Base-by-base conservation (phyloP, 768 basidiomycete species). In the Mrakia blollopis region DNA sequence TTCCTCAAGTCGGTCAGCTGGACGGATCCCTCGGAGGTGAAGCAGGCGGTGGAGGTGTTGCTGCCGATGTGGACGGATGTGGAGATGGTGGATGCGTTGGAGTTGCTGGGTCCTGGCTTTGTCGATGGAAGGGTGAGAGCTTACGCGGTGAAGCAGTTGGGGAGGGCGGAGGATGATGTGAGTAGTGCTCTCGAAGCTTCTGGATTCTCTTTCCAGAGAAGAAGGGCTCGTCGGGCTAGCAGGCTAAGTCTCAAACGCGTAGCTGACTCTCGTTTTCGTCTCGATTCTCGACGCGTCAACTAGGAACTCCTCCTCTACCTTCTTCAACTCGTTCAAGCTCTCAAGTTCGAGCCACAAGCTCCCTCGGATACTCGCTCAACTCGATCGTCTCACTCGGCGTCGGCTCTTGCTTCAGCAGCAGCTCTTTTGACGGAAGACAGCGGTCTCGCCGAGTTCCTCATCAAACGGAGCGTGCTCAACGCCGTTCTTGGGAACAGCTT, bases 1-100 rank as follows among this genome's bases (percentile, higher is more conserved):
- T 99, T 99, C 84, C 87, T 99, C 73, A 98, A 93, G 83, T 94
- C 93, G 41, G 97, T 99, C 52, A 94, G 95, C 28, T 98, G 97
- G 97, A 87, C 94, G 54, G 97, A 99, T 83, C 89, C 91, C 0
- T 91, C 91, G 14, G 97, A 99, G 84, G 94, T 97, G 35, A 96
- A 95, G 82, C 97, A 98, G 82, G 97, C 97, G 0, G 95, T 98
- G 23, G 97, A 98, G 82, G 93, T 96, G 79, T 84, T 99, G 7
- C 83, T 99, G 37, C 96, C 96, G 0, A 89, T 93, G 82, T 99
- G 97, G 97, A 94, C 92, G 0, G 95, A 97, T 80, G 91, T 98
- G 44, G 97, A 96, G 79, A 93, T 92, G 35, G 96, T 98, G 80
- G 97, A 98, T 81, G 97, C 97, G 16, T 86, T 99, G 13, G 97